These are phyloP conservation scores for Pseudocercospora cruenta DNA, from an alignment of 2,329 filamentous ascomycete genomes.

Conservation along the genomic window DNA sequence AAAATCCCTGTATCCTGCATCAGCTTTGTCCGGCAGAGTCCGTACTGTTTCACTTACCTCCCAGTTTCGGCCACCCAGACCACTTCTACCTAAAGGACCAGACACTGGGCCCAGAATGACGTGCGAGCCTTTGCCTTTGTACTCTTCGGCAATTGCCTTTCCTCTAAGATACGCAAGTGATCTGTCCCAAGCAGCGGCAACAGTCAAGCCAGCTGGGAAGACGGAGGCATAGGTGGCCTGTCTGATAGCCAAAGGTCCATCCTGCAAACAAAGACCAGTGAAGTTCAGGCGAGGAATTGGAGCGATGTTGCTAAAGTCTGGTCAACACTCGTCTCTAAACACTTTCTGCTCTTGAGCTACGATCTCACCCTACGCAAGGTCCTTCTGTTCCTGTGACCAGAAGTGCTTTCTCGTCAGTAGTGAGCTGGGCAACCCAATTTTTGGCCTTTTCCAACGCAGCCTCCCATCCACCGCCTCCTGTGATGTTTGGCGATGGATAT, in stretches of 20 bases:
- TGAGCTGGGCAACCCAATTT: neutral
- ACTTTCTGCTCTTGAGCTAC: neutral
- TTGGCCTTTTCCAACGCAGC: constrained; percentile 14
- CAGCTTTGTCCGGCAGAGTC: neutral
- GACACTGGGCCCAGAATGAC: neutral
- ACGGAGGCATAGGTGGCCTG: constrained; percentile 40
- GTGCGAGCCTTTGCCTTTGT: neutral
- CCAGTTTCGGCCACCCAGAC: neutral
- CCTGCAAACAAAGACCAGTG: constrained; percentile 41
- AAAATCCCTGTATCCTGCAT: neutral
- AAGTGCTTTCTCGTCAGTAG: neutral
- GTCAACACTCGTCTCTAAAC: constrained; percentile 37
- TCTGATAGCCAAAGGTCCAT: constrained; percentile 70
- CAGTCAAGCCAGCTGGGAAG: constrained; percentile 43
- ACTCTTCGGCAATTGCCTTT: neutral
- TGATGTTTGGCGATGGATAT: constrained; percentile 28
- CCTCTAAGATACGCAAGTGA: neutral
- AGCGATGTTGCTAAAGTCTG: constrained; percentile 36
- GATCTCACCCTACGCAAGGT: neutral
- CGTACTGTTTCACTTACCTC: neutral
- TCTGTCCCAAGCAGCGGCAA: constrained; percentile 44
- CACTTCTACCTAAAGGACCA: neutral
- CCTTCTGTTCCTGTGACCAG: neutral
- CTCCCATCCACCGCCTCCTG: constrained; percentile 39
- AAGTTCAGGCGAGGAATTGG: constrained; percentile 44